Evolutionary conservation across 1,284 basidiomycete genomes (phyloP).

Genomic region (Microbotryum scabiosae): DNA sequence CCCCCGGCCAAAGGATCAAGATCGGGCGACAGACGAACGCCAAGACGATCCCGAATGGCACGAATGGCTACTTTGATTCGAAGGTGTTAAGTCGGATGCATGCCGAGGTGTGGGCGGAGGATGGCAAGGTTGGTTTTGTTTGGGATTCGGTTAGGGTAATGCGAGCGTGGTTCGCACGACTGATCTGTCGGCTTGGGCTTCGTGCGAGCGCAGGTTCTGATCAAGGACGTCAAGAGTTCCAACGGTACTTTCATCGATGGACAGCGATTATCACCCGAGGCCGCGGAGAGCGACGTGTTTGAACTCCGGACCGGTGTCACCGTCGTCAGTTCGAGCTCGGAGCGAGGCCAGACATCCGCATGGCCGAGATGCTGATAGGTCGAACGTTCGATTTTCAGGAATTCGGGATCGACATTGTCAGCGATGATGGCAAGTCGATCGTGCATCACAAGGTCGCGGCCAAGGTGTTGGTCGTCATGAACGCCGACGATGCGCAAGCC

Average conservation of each 20-base stretch:
- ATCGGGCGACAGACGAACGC: slow-evolving; percentile 97
- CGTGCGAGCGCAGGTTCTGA: slow-evolving; percentile 61
- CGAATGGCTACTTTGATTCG: slow-evolving; percentile 95
- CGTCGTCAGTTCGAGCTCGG: slow-evolving; percentile 49
- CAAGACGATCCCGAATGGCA: slow-evolving; percentile 87
- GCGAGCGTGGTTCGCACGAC: too few relatives aligned
- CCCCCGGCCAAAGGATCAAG: slow-evolving; percentile 64
- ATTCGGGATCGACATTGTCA: slow-evolving; percentile 98
- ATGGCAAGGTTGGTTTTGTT: slow-evolving; percentile 63
- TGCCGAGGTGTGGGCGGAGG: slow-evolving; percentile 95
- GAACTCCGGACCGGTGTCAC: slow-evolving; percentile 93
- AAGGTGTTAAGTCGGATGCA: slow-evolving; percentile 94
- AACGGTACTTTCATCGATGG: slow-evolving; percentile 99
- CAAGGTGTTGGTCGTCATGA: slow-evolving; percentile 79
- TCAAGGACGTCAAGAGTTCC: slow-evolving; percentile 96
- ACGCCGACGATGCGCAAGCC: slow-evolving; percentile 62
- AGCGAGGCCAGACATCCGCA: neutral
- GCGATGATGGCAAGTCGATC: slow-evolving; percentile 96
- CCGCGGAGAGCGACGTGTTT: slow-evolving; percentile 83
- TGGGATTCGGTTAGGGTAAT: too few relatives aligned
- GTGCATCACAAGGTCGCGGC: slow-evolving; percentile 98
- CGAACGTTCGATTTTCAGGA: slow-evolving; percentile 50
- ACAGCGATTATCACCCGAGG: slow-evolving; percentile 80
- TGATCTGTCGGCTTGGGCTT: neutral
- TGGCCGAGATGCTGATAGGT: slow-evolving; percentile 1